Evolutionary conservation across 2,329 filamentous ascomycete species (phyloP).

Genomic region (Alternaria atra): DNA sequence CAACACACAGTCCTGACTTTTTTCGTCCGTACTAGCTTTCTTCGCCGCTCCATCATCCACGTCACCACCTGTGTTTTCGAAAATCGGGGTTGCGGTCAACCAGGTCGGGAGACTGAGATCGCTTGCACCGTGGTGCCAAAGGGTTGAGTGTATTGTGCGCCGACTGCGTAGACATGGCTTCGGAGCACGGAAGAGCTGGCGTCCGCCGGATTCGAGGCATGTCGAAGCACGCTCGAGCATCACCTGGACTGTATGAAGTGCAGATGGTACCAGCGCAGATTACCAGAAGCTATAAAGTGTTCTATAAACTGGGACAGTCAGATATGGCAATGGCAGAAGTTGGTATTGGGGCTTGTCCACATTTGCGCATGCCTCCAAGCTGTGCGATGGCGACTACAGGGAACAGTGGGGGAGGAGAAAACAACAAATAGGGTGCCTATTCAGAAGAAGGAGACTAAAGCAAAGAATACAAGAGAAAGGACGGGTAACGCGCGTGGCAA

Average conservation of each 20-base stretch:
- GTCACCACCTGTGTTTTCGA: constrained; percentile 22
- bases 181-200: constrained; percentile 58
- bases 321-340: not conserved
- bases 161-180: constrained; percentile 52
- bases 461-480: constrained; percentile 11
- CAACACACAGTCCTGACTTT: constrained; percentile 29
- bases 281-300: constrained; percentile 25
- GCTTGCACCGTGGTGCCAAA: constrained; percentile 65
- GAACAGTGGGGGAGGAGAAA: not conserved
- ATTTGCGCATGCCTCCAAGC: constrained; percentile 28
- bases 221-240: constrained; percentile 68
- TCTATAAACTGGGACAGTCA: constrained; percentile 15
- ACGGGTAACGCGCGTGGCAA: constrained; percentile 20
- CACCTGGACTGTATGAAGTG: constrained; percentile 37
- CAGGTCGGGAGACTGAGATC: constrained; percentile 54
- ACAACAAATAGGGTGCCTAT: not conserved
- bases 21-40: constrained; percentile 4
- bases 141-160: constrained; percentile 63
- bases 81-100: constrained; percentile 29
- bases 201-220: constrained; percentile 67
- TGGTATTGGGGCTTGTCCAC: constrained; percentile 24
- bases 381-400: constrained; percentile 18
- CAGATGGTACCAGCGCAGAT: constrained; percentile 32
- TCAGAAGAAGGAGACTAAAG: constrained; percentile 5
- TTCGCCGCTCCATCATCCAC: constrained; percentile 15